phyloP scores from a whole-genome alignment of 2,329 filamentous ascomycete genomes.

The Canariomyces notabilis region DNA sequence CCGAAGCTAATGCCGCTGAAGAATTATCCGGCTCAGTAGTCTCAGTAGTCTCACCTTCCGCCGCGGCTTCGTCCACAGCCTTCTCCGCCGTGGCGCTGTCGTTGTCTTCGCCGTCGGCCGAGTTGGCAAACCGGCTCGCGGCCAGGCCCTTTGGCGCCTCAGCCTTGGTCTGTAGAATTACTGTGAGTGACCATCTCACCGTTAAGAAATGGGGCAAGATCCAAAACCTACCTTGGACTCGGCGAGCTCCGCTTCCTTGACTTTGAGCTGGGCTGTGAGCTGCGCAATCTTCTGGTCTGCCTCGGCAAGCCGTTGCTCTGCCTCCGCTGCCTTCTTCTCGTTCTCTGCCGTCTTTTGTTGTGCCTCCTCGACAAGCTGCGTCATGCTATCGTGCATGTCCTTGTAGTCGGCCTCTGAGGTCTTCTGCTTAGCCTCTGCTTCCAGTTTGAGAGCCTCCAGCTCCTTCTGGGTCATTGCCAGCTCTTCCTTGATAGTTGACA shows the following conservation, averaged over 20 bases:
- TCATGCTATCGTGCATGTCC: slow-evolving; percentile 60
- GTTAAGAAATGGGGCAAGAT: neutral
- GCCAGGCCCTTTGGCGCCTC: slow-evolving; percentile 46
- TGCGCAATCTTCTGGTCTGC: slow-evolving; percentile 46
- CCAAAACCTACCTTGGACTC: slow-evolving; percentile 49
- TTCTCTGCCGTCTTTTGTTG: slow-evolving; percentile 41
- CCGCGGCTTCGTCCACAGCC: slow-evolving; percentile 31
- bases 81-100: slow-evolving; percentile 32
- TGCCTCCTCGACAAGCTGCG: slow-evolving; percentile 54
- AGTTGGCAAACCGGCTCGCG: slow-evolving; percentile 48
- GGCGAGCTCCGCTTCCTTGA: slow-evolving; percentile 59
- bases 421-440: slow-evolving; percentile 48
- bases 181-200: slow-evolving; percentile 1
- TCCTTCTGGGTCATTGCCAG: slow-evolving; percentile 48
- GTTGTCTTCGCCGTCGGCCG: slow-evolving; percentile 28
- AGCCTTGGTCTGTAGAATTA: slow-evolving; percentile 40
- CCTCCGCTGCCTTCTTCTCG: slow-evolving; percentile 32
- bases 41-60: slow-evolving; percentile 56
- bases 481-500: slow-evolving; percentile 38
- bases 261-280: slow-evolving; percentile 52
- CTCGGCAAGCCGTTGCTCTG: slow-evolving; percentile 39
- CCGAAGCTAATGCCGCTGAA: slow-evolving; percentile 62
- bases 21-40: slow-evolving; percentile 53
- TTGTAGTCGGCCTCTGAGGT: slow-evolving; percentile 56
- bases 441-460: slow-evolving; percentile 47